phyloP scores from a whole-genome alignment of 139 green algal species.

The Volvox reticuliferus region DNA sequence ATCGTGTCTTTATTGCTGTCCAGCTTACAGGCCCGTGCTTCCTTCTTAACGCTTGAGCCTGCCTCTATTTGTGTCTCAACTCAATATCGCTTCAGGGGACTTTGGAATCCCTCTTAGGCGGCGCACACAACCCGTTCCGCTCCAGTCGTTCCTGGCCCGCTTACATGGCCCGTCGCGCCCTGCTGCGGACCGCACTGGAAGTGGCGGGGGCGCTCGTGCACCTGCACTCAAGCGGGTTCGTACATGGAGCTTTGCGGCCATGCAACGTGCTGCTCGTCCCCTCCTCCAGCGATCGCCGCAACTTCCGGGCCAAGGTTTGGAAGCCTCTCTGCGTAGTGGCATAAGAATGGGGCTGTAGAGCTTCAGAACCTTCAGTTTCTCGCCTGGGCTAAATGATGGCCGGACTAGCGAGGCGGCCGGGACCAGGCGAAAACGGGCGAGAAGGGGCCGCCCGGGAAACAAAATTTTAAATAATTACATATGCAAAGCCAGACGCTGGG shows the following conservation, averaged over 20 bases:
- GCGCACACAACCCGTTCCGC: conserved; percentile 31
- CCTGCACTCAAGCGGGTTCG: conserved; percentile 6
- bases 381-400: too few species aligned
- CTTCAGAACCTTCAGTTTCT: too few species aligned
- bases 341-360: neutral
- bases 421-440: too few species aligned
- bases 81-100: neutral
- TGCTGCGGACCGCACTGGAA: conserved; percentile 30
- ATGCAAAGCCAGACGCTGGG: too few species aligned
- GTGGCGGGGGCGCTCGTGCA: conserved; percentile 16
- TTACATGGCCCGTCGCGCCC: conserved; percentile 42
- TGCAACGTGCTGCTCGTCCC: conserved; percentile 33
- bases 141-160: conserved; percentile 36
- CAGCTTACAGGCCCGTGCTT: too few species aligned
- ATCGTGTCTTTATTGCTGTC: too few species aligned
- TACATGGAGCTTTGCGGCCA: conserved; percentile 8
- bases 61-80: too few species aligned
- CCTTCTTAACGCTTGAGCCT: too few species aligned
- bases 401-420: too few species aligned
- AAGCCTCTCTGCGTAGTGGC: too few species aligned
- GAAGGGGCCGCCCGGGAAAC: too few species aligned
- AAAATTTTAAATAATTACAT: too few species aligned
- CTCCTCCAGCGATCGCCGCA: neutral
- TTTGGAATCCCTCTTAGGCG: neutral
- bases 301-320: conserved; percentile 29